Base-by-base conservation (phyloP, 2,329 filamentous ascomycete genomes). In the Aspergillus phoenicis region DNA sequence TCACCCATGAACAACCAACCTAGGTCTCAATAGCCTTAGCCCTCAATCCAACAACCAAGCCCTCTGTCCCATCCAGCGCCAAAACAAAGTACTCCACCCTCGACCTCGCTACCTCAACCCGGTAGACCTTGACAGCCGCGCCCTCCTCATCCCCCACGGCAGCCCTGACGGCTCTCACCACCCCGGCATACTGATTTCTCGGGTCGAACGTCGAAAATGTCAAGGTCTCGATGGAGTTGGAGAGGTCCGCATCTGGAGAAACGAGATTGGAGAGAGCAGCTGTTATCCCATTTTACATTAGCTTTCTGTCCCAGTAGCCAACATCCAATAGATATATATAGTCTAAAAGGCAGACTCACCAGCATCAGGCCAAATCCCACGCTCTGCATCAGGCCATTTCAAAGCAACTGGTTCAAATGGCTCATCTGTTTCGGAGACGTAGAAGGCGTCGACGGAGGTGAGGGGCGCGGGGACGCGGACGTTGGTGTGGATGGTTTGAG, bases 361-460 rank as follows among this genome's bases (percentile, higher is more conserved):
- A 59, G 68, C 61, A 60, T 68, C 72, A 39, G 76, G 76, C 75
- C 75, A 78, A 10, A 63, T 54, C 2, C 74, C 75, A 56, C 65
- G 64, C 26, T 60, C 58, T 13, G 75, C 75, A 1, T 69, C 74
- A 38, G 74, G 68, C 75, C 84, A 91, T 66, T 81, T 83, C 66
- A 96, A 74, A 57, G 84, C 86, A 5, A 97, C 91, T 3, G 87
- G 86, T 73, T 90, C 87, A 76, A 96, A 97, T 4, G 89, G 88
- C 81, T 96, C 91, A 74, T 97, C 93, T 30, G 91, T 87, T 61
- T 97, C 93, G 63, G 89, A 95, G 15, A 85, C 77, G 75, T 95
- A 96, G 72, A 89, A 88, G 47, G 82, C 84, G 60, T 89, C 81
- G 54, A 83, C 78, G 53, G 82, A 80, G 58, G 78, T 76, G 57